Conservation (phyloP, 495 filamentous ascomycete genomes). For the Podospora pseudopauciseta region DNA sequence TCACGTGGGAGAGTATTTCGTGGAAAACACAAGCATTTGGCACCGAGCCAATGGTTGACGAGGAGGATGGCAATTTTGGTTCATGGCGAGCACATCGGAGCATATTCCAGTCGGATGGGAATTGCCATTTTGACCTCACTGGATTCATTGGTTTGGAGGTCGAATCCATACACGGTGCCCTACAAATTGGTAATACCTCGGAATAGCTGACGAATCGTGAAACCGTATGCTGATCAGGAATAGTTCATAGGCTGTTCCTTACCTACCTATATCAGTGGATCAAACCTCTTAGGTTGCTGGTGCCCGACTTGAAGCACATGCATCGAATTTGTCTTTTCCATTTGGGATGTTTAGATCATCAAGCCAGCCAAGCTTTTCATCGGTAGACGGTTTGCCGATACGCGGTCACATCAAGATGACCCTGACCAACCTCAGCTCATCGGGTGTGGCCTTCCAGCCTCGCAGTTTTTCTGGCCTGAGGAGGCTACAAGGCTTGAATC, state of each 20-base stretch:
- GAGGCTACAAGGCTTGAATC: background rate
- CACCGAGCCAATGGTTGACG: background rate
- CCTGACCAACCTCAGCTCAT: background rate
- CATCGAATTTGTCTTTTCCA: background rate
- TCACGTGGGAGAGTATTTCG: background rate
- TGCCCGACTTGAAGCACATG: background rate
- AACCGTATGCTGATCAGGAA: background rate
- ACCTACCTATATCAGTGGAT: background rate
- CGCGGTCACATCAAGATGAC: background rate
- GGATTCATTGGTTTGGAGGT: background rate
- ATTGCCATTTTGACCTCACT: background rate
- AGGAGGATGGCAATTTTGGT: background rate
- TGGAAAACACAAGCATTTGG: background rate
- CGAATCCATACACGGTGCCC: background rate
- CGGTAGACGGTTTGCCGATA: background rate
- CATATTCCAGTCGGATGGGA: background rate
- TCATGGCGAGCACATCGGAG: background rate
- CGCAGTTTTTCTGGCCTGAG: background rate
- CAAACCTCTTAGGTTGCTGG: background rate
- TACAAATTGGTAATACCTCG: background rate
- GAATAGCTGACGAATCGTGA: background rate
- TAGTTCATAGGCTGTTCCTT: background rate
- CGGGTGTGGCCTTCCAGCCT: background rate
- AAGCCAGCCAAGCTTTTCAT: background rate
- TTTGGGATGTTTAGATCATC: background rate